A percentile compares a stretch with the other conserved stretches of the same genome.
Evolutionary conservation across 2,329 filamentous ascomycete genomes (phyloP).

Genomic region (Didymosphaeria variabile): DNA sequence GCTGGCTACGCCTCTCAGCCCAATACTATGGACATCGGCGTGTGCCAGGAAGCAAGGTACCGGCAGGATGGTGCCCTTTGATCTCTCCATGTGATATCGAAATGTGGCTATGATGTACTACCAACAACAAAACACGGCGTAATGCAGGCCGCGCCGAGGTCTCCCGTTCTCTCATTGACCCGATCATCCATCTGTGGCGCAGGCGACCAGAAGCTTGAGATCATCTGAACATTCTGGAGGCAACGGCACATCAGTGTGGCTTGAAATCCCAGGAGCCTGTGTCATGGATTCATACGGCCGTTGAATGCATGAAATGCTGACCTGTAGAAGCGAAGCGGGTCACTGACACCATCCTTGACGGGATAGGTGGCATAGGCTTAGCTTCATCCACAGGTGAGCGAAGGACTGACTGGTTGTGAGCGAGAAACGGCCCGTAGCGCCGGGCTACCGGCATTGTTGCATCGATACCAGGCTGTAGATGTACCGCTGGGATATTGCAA

Average conservation of each 20-base stretch:
- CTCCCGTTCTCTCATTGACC: neutral
- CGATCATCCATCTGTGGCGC: conserved; percentile 8
- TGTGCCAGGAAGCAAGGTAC: conserved; percentile 10
- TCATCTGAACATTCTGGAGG: neutral
- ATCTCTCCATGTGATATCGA: conserved; percentile 19
- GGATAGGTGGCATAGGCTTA: neutral
- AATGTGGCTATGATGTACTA: conserved; percentile 8
- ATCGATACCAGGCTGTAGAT: conserved; percentile 7
- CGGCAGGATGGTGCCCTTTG: conserved; percentile 10
- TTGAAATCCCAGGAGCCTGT: conserved; percentile 19
- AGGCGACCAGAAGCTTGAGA: conserved; percentile 1
- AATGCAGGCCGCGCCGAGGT: neutral
- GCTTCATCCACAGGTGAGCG: neutral
- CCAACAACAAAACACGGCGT: neutral
- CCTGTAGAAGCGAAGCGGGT: neutral
- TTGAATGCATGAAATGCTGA: neutral
- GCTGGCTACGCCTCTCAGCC: conserved; percentile 15
- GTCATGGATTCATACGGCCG: conserved; percentile 11
- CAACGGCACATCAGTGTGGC: conserved; percentile 3
- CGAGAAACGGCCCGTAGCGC: conserved; percentile 14
- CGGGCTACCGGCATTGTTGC: conserved; percentile 12
- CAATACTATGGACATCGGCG: conserved; percentile 8
- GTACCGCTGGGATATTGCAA: neutral
- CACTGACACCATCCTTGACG: neutral
- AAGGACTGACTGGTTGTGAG: neutral